Conservation (phyloP, 768 basidiomycete species). For the Mycena metata region DNA sequence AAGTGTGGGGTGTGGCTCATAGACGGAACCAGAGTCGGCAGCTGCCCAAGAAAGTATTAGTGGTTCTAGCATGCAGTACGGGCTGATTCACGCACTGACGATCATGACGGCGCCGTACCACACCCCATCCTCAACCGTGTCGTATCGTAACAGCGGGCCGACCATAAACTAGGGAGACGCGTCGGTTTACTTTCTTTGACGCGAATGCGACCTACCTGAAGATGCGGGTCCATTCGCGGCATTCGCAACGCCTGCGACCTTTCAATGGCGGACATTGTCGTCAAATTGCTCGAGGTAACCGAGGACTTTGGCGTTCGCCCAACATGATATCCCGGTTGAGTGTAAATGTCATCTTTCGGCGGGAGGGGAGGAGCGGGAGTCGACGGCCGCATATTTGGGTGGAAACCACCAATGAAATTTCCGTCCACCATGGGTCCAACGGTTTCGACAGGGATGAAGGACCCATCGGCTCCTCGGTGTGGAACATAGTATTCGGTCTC, state of each 20-base stretch:
- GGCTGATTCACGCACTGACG: constrained; percentile 74
- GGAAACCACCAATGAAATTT: constrained; percentile 70
- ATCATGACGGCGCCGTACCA: constrained; percentile 93
- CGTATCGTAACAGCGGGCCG: constrained; percentile 88
- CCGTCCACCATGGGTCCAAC: constrained; percentile 75
- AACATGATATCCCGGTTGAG: constrained; percentile 36
- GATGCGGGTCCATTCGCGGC: constrained; percentile 82
- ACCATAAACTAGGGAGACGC: constrained; percentile 78
- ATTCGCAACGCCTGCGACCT: constrained; percentile 70
- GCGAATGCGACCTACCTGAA: constrained; percentile 62
- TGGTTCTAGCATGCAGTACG: neutral
- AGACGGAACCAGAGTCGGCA: constrained; percentile 82
- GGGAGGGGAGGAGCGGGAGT: constrained; percentile 64
- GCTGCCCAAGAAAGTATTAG: constrained; percentile 55
- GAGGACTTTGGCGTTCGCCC: constrained; percentile 46
- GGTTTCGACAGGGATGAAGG: constrained; percentile 65
- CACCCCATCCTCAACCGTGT: constrained; percentile 84
- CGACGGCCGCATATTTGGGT: constrained; percentile 44
- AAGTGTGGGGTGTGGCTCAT: constrained; percentile 79
- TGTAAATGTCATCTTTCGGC: constrained; percentile 59
- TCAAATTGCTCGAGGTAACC: constrained; percentile 55
- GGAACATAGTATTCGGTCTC: constrained; percentile 42
- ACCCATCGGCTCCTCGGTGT: constrained; percentile 57
- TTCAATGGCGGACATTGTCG: constrained; percentile 71
- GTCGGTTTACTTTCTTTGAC: neutral